phyloP scores from a whole-genome alignment of 1,284 basidiomycete species.

The Naganishia sp. region DNA sequence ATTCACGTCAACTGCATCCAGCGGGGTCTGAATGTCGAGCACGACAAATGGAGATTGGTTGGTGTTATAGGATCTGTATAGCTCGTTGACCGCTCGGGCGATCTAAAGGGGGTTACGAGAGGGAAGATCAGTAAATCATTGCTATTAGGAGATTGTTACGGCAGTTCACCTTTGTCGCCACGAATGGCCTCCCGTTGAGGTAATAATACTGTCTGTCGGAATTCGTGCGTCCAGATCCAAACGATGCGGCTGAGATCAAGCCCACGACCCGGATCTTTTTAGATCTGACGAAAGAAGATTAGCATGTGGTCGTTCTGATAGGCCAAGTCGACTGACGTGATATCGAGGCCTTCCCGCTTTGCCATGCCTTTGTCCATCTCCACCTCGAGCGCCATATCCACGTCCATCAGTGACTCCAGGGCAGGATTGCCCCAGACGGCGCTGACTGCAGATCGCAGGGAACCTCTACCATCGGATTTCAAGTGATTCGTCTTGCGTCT shows the following conservation, averaged over 20 bases:
- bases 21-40: slow-evolving; percentile 78
- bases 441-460: slow-evolving; percentile 67
- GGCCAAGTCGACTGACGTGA: slow-evolving; percentile 30
- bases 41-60: slow-evolving; percentile 79
- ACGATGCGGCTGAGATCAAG: slow-evolving; percentile 49
- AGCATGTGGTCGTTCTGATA: neutral
- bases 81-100: slow-evolving; percentile 83
- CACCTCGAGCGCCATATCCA: slow-evolving; percentile 71
- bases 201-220: slow-evolving; percentile 92
- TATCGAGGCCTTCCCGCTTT: slow-evolving; percentile 44
- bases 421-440: slow-evolving; percentile 84
- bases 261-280: slow-evolving; percentile 46
- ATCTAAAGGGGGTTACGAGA: slow-evolving; percentile 58
- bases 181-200: slow-evolving; percentile 89
- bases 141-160: too few species aligned
- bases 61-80: slow-evolving; percentile 80
- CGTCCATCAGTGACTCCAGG: slow-evolving; percentile 70
- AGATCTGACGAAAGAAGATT: slow-evolving; percentile 33
- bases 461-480: slow-evolving; percentile 67
- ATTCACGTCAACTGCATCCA: slow-evolving; percentile 88
- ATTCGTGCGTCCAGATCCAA: slow-evolving; percentile 66
- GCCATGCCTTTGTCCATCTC: slow-evolving; percentile 61
- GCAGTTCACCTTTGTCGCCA: slow-evolving; percentile 65
- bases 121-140: too few species aligned
- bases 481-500: slow-evolving; percentile 75